These are phyloP conservation scores for Aspergillus sojae DNA, from an alignment of 2,329 filamentous ascomycete genomes.

Conservation along the genomic window DNA sequence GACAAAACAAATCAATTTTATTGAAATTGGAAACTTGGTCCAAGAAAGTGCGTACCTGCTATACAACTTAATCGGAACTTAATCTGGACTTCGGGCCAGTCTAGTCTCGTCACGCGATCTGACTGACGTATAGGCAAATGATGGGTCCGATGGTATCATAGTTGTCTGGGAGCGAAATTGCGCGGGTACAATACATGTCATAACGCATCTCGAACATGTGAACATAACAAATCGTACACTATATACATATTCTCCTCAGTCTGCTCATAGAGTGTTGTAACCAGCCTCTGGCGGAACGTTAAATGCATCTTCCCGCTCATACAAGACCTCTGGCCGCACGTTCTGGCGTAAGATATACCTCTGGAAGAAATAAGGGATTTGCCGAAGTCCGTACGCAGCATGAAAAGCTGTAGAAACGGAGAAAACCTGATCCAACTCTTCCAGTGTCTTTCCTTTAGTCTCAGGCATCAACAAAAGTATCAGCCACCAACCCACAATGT, in stretches of 20 bases:
- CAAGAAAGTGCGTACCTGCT: too few relatives aligned
- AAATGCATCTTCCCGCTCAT: constrained; percentile 35
- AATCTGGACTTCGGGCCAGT: neutral
- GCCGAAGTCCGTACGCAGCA: constrained; percentile 42
- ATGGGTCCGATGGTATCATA: neutral
- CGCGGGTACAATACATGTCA: constrained; percentile 3
- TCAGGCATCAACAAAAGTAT: constrained; percentile 33
- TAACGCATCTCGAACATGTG: constrained; percentile 1
- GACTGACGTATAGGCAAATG: too few relatives aligned
- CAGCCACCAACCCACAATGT: constrained; percentile 43
- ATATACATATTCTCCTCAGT: neutral
- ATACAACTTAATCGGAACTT: neutral
- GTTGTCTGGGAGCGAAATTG: neutral
- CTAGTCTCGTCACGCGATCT: neutral
- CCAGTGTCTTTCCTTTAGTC: constrained; percentile 47
- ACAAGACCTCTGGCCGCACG: constrained; percentile 39
- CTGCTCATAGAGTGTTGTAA: constrained; percentile 22
- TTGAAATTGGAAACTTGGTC: neutral
- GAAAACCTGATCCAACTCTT: constrained; percentile 59
- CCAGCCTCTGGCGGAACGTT: constrained; percentile 24
- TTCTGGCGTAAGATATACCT: constrained; percentile 43
- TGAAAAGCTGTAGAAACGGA: constrained; percentile 52
- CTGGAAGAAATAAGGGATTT: constrained; percentile 40
- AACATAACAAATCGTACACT: neutral
- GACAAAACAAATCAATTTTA: too few relatives aligned